Base-by-base conservation (phyloP, 805 yeast genomes). In the Wickerhamiella australiensis region DNA sequence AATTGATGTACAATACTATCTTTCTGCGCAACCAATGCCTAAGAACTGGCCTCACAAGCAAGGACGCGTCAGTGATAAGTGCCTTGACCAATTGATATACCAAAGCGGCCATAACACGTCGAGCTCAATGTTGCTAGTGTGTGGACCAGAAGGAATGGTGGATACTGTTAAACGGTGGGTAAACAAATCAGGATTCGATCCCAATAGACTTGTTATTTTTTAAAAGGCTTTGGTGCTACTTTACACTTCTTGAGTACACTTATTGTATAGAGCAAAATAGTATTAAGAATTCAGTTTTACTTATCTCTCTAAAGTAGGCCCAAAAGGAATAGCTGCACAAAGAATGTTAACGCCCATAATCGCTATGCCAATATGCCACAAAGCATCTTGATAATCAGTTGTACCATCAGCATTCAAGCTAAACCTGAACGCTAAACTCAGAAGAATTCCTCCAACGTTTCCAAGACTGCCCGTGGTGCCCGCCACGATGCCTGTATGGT, bases 1-100 rank as follows among this genome's bases (percentile, higher is more conserved):
- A 58, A 63, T 75, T 42, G 61, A 60, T 33, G 56, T 73, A 44
- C 65, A 66, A 56, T 72, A 73, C 64, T 70, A 51, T 50, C 52
- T 56, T 5, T 54, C 57, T 5, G 47, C 41, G 17, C 15, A 31
- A 29, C 49, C 42, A 12, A 26, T 26, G 18, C 49, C 47, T 5
- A 29, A 22, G 5, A 31, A 31, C 12, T 46, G 50, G 53, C 21
- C 18, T 2, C 45, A 48, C 36, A 47, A 37, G 2, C 20, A 5
- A 3, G 58, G 58, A 5, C 47, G 56, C 22, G 45, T 55, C 15
- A 44, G 26, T 37, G 26, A 33, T n/a, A 37, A 29, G 2, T 41
- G 45, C 25, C 42, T 53, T n/a, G 38, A 48, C 15, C 2, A 21
- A 7, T 13, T 25, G 2, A 25, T 52, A 1, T 1, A 5, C 11